Conservation (phyloP, 352 stramenopile species). For the Pythium chondricola region DNA sequence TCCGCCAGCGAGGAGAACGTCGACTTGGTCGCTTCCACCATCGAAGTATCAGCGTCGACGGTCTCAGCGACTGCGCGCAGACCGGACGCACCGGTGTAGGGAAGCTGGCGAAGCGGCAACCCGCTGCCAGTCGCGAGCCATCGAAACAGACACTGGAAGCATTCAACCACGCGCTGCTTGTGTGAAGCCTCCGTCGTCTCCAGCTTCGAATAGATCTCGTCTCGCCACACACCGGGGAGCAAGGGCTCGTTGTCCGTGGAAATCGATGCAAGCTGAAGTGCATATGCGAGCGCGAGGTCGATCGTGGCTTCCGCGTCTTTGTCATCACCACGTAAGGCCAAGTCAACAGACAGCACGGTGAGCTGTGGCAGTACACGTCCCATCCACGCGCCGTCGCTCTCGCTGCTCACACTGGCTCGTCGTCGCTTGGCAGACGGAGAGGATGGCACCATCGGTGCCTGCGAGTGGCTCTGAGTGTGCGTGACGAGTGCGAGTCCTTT, state of each 20-base stretch:
- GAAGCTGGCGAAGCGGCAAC: too few species aligned
- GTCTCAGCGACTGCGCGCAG: background rate
- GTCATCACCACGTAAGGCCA: background rate
- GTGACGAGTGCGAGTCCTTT: conserved; percentile 46
- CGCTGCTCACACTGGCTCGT: background rate
- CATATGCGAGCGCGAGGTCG: background rate
- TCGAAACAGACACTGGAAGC: conserved; percentile 3
- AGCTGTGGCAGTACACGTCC: background rate
- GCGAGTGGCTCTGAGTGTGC: conserved; percentile 14
- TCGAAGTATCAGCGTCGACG: background rate
- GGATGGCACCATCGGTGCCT: conserved; percentile 2
- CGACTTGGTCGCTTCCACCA: too few species aligned
- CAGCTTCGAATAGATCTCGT: conserved; percentile 19
- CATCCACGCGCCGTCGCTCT: background rate
- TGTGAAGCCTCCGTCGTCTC: background rate
- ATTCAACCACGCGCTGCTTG: background rate
- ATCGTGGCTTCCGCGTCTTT: background rate
- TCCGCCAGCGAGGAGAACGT: conserved; percentile 23
- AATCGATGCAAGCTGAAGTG: background rate
- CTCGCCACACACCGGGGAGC: conserved; percentile 25
- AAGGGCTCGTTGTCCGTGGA: background rate
- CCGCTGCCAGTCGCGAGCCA: too few species aligned
- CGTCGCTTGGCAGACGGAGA: conserved; percentile 1
- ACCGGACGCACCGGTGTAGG: too few species aligned
- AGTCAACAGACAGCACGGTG: background rate